phyloP scores from a whole-genome alignment of 345 rosid species.

The Melaleuca quinquenervia region DNA sequence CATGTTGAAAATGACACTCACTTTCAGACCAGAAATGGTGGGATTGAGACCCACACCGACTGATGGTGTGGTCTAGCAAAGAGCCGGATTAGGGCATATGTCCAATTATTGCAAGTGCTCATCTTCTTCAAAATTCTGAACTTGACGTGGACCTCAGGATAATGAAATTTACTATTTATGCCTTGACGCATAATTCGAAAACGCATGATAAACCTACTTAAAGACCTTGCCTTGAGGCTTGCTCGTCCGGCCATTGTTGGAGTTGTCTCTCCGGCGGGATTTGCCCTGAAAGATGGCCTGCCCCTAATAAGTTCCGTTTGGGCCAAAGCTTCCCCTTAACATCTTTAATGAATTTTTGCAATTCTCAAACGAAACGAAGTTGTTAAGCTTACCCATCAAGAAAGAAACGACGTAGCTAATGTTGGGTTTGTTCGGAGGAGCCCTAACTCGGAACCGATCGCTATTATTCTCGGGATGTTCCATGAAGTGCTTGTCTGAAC shows the following conservation, averaged over 20 bases:
- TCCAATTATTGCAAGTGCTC: not conserved
- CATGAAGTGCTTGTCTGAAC: not conserved
- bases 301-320: not conserved
- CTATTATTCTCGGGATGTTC: not conserved
- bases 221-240: not conserved
- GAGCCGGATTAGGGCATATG: not conserved
- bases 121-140: not conserved
- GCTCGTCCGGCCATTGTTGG: not conserved
- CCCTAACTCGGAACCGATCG: not conserved
- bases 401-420: not conserved
- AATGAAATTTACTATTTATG: not conserved
- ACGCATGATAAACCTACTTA: not conserved
- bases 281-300: not conserved
- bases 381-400: not conserved
- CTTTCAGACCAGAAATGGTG: not conserved
- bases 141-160: not conserved
- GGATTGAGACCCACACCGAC: not conserved
- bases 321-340: not conserved
- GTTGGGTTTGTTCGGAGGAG: not conserved
- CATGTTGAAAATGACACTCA: not conserved
- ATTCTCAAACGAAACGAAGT: not conserved
- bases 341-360: not conserved
- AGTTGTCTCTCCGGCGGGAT: not conserved
- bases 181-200: not conserved
- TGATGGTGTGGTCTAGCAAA: not conserved